These are phyloP conservation scores for Suhomyces bribrorum DNA, from an alignment of 1,139 yeast genomes.

Conservation along the genomic window DNA sequence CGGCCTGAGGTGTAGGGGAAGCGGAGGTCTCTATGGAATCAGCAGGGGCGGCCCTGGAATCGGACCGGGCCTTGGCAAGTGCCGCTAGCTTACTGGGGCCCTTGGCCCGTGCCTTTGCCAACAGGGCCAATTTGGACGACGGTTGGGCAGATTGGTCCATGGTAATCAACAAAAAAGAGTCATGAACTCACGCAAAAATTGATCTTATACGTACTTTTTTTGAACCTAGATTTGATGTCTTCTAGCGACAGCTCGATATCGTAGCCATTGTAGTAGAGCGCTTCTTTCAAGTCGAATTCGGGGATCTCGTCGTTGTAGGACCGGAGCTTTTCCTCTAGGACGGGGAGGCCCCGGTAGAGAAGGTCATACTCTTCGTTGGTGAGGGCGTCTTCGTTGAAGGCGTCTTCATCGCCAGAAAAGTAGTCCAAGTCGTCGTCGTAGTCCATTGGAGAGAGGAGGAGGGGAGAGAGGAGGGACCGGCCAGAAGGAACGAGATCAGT, in stretches of 20 bases:
- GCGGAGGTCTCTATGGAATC: too few relatives aligned
- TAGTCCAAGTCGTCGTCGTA: constrained; percentile 45
- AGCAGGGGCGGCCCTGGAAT: constrained; percentile 7
- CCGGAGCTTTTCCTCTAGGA: constrained; percentile 34
- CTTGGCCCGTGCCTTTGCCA: constrained; percentile 16
- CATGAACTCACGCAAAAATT: constrained; percentile 6
- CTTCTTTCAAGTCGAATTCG: constrained; percentile 57
- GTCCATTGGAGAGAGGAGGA: constrained; percentile 13
- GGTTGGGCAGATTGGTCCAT: background rate
- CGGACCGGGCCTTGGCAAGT: constrained; percentile 47
- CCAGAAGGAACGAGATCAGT: background rate
- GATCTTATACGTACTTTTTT: constrained; percentile 45
- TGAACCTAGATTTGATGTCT: constrained; percentile 50
- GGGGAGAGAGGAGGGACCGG: background rate
- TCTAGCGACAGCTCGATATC: constrained; percentile 54
- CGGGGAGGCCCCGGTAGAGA: constrained; percentile 45
- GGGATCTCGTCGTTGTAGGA: constrained; percentile 48
- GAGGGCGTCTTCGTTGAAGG: constrained; percentile 44
- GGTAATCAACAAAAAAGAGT: constrained; percentile 3
- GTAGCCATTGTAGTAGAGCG: constrained; percentile 62
- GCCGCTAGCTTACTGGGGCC: constrained; percentile 36
- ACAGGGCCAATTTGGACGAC: constrained; percentile 18
- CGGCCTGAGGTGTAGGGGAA: background rate
- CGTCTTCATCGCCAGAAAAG: constrained; percentile 41
- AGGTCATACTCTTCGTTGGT: constrained; percentile 52